Percentiles rank a stretch among this genome's conserved stretches.
Evolutionary conservation across 768 basidiomycete genomes (phyloP).

Genomic region (Mycena olivaceomarginata): DNA sequence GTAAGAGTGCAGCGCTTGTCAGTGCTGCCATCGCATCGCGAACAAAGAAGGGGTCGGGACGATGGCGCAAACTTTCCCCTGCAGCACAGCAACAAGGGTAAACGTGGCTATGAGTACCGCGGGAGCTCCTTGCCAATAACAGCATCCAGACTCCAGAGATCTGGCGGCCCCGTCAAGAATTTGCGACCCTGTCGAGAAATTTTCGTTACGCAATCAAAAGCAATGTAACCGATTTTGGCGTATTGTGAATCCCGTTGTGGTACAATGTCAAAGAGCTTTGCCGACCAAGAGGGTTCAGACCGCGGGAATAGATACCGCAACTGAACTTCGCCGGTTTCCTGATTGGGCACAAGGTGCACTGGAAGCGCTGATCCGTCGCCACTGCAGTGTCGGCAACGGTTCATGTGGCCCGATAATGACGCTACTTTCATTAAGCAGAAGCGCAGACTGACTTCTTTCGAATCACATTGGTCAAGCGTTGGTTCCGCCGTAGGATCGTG

Average conservation of each 20-base stretch:
- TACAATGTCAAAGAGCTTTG: not conserved
- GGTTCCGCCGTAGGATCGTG: not conserved
- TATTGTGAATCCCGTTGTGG: not conserved
- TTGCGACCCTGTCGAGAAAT: constrained; percentile 4
- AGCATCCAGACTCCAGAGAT: not conserved
- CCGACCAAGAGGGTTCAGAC: not conserved
- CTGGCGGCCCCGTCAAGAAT: not conserved
- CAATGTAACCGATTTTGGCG: constrained; percentile 13
- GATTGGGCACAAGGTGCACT: not conserved
- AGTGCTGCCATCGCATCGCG: not conserved
- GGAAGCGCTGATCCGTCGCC: constrained; percentile 14
- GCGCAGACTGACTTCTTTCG: not conserved
- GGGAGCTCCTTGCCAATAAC: constrained; percentile 10
- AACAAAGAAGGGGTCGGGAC: constrained; percentile 22
- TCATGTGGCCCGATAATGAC: constrained; percentile 11
- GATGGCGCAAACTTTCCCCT: constrained; percentile 8
- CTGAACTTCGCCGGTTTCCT: constrained; percentile 5
- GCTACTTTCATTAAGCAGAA: constrained; percentile 27
- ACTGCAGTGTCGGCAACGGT: constrained; percentile 15
- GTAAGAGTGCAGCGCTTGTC: constrained; percentile 29
- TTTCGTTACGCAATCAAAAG: not conserved
- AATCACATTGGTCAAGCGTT: not conserved
- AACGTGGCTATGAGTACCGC: constrained; percentile 26
- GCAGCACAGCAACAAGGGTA: not conserved
- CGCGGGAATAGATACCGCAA: constrained; percentile 18